phyloP scores from a whole-genome alignment of 2,329 filamentous ascomycete genomes.

The Orbilia quercus region DNA sequence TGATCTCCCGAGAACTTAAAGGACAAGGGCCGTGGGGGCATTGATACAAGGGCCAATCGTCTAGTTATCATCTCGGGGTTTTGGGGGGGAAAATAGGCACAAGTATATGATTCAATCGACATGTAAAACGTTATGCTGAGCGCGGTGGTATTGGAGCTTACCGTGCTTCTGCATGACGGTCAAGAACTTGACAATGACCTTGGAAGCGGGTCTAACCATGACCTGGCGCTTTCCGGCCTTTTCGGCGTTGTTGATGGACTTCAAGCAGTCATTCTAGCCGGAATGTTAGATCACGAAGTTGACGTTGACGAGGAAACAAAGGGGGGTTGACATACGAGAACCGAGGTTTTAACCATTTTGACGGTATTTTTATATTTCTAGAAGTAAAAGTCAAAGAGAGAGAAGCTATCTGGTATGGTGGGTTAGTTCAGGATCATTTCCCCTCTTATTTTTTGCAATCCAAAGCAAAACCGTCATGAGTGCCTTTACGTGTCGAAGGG shows the following conservation, averaged over 20 bases:
- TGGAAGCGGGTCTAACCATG: slow-evolving; percentile 95
- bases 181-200: slow-evolving; percentile 99
- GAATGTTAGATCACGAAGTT: slow-evolving; percentile 1
- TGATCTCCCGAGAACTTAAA: slow-evolving; percentile 99
- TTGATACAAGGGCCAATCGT: slow-evolving; percentile 80
- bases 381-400: slow-evolving; percentile 28
- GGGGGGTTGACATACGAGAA: slow-evolving; percentile 69
- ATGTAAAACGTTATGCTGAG: slow-evolving; percentile 36
- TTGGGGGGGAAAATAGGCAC: slow-evolving; percentile 8
- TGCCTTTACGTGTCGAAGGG: slow-evolving; percentile 56
- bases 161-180: slow-evolving; percentile 99
- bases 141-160: slow-evolving; percentile 69
- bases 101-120: slow-evolving; percentile 13
- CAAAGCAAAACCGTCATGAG: slow-evolving; percentile 57
- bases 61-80: slow-evolving; percentile 98
- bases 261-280: slow-evolving; percentile 85
- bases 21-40: slow-evolving; percentile 88
- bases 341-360: slow-evolving; percentile 99
- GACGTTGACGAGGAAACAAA: not conserved
- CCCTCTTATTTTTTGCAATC: slow-evolving; percentile 25
- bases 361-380: slow-evolving; percentile 66
- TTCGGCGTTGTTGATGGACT: slow-evolving; percentile 99
- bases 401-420: slow-evolving; percentile 21
- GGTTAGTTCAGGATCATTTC: slow-evolving; percentile 56
- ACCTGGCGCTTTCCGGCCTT: slow-evolving; percentile 99